Evolutionary conservation across 2,329 filamentous ascomycete genomes (phyloP).

Genomic region (Zymoseptoria tritici): DNA sequence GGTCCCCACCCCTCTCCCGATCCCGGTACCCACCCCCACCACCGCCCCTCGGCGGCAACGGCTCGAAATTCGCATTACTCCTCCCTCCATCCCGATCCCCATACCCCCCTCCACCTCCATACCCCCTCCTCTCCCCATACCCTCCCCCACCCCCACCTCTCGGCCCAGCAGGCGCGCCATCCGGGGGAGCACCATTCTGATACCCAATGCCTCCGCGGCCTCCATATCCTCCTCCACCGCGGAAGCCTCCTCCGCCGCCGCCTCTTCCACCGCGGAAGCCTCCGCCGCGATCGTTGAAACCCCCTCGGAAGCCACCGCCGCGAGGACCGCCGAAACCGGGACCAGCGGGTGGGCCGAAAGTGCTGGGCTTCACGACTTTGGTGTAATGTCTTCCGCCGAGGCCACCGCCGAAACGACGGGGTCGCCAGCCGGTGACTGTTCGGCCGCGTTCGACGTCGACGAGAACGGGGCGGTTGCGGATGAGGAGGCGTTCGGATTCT

Average conservation of each 20-base stretch:
- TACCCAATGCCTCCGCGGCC: constrained; percentile 33
- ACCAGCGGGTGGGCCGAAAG: constrained; percentile 47
- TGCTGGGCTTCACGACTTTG: constrained; percentile 60
- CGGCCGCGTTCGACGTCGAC: constrained; percentile 95
- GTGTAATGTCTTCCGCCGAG: constrained; percentile 91
- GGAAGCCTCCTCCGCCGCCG: constrained; percentile 40
- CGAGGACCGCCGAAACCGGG: constrained; percentile 40
- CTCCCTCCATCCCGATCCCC: constrained; percentile 41
- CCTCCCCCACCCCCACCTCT: constrained; percentile 30
- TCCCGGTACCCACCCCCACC: constrained; percentile 39
- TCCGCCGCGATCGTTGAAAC: constrained; percentile 42
- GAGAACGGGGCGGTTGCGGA: constrained; percentile 85
- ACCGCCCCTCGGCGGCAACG: constrained; percentile 61
- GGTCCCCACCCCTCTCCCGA: constrained; percentile 33
- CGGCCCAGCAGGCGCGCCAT: constrained; percentile 44
- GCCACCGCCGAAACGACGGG: constrained; percentile 82
- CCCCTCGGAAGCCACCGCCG: constrained; percentile 48
- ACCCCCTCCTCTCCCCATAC: constrained; percentile 29
- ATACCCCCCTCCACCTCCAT: constrained; percentile 28
- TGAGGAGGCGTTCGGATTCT: constrained; percentile 77
- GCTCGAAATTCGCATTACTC: constrained; percentile 77
- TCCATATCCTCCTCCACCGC: constrained; percentile 29
- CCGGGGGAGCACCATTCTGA: constrained; percentile 32
- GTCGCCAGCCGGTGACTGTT: constrained; percentile 89
- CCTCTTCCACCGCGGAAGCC: constrained; percentile 48